A percentile compares a stretch with the other conserved stretches of the same genome.
Evolutionary conservation across 1,139 yeast genomes (phyloP).

Genomic region (Blastobotrys illinoisensis): DNA sequence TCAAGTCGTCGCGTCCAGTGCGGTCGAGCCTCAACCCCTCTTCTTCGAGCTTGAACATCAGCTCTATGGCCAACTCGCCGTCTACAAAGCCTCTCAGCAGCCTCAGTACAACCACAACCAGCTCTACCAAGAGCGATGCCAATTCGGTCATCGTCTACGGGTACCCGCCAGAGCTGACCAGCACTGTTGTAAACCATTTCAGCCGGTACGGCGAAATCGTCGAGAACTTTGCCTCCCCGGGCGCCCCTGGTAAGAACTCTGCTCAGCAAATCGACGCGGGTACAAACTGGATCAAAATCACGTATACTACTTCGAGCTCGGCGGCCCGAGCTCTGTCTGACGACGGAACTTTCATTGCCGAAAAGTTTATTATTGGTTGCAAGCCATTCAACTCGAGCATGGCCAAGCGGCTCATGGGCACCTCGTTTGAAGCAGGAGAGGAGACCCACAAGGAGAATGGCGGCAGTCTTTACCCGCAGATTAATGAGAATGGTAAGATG

Average conservation of each 20-base stretch:
- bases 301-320: constrained; percentile 68
- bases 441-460: neutral
- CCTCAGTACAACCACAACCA: neutral
- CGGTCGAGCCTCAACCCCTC: neutral
- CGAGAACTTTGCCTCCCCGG: constrained; percentile 56
- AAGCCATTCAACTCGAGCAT: constrained; percentile 50
- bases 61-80: neutral
- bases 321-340: constrained; percentile 83
- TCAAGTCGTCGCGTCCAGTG: neutral
- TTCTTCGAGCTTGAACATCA: neutral
- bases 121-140: constrained; percentile 11
- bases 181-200: constrained; percentile 66
- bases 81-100: neutral
- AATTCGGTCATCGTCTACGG: constrained; percentile 82
- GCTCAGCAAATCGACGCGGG: constrained; percentile 80
- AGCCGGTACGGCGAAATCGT: constrained; percentile 73
- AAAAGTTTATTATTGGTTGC: constrained; percentile 59
- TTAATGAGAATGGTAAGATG: constrained; percentile 7
- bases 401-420: neutral
- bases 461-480: neutral
- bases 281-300: constrained; percentile 80
- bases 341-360: constrained; percentile 68
- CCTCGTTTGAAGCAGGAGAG: neutral
- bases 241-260: constrained; percentile 19
- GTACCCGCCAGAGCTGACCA: constrained; percentile 70